phyloP scores from a whole-genome alignment of 2,329 filamentous ascomycete species.

The Rhinocladiella similis region DNA sequence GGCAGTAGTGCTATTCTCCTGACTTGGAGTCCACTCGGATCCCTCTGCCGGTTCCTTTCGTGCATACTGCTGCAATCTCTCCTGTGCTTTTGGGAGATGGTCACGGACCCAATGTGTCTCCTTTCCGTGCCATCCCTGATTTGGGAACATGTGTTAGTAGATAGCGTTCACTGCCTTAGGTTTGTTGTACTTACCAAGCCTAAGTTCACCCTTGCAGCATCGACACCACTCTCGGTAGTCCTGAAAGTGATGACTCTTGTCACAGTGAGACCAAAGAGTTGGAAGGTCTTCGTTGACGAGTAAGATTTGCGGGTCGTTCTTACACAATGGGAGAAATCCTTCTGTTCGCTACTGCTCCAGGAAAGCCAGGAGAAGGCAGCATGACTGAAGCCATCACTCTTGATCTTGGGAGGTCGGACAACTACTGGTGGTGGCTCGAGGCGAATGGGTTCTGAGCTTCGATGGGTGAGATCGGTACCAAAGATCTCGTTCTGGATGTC shows the following conservation, averaged over 20 bases:
- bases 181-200: conserved; percentile 4
- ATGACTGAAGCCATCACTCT: conserved; percentile 8
- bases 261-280: conserved; percentile 9
- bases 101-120: conserved; percentile 10
- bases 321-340: conserved; percentile 11
- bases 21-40: neutral
- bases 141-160: neutral
- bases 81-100: conserved; percentile 5
- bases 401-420: conserved; percentile 13
- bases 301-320: conserved; percentile 10
- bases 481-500: too few species aligned
- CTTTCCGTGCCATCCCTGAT: conserved; percentile 11
- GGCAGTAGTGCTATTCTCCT: conserved; percentile 5
- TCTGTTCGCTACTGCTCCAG: conserved; percentile 13
- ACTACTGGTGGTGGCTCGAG: conserved; percentile 16
- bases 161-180: neutral
- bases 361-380: conserved; percentile 9
- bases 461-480: neutral
- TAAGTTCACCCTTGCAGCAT: conserved; percentile 2
- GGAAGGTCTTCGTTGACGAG: conserved; percentile 8
- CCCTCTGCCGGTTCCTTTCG: neutral
- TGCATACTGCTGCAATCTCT: neutral
- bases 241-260: conserved; percentile 5
- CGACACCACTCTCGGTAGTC: conserved; percentile 6
- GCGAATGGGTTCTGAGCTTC: neutral